Base-by-base conservation (phyloP, 805 yeast species). In the Monosporozyma yasuniensis region DNA sequence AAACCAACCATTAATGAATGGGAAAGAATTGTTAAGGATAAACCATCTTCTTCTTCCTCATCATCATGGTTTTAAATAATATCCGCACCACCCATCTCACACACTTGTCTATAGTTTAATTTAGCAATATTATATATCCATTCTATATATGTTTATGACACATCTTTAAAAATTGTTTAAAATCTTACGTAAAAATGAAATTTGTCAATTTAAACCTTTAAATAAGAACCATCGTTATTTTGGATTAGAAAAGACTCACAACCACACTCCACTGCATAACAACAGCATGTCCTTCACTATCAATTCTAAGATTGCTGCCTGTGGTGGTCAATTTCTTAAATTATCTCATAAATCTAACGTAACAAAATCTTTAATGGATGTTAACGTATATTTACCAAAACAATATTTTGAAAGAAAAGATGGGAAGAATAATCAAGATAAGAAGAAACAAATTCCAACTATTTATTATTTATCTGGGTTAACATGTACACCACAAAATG, bases 401-500 rank as follows among this genome's bases (percentile, higher is more conserved):
- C 70, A 71, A 52, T 74, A 73, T 58, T 67, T 57, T 47, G 56
- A 59, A 18, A 25, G 45, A 2, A 42, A 46, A 19, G 35, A 49
- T 21, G 19, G 52, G 58, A 9, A 42, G 59, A 22, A 39, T 10
- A 38, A n/a, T 8, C 19, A 39, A 27, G 4, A 21, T 9, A 12
- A 21, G 18, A 16, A 16, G 4, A 23, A 42, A 10, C 28, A 18
- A 21, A 68, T 84, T 23, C 98, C 99, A 1, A 87, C 86, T 0
- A 65, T 91, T 53, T 67, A 86, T 54, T 91, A 82, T 61, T 74
- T 91, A 21, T 83, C 96, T 2, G 99, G 99, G 1, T 75, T 91
- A 57, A 87, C 97, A 0, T 91, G 98, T 66, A 82, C 95, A 1
- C 96, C 96, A 45, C 81, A 87, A 70, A 93, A 90, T 64, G 96